phyloP scores from a whole-genome alignment of 1,139 yeast species.

The Blastobotrys illinoisensis region DNA sequence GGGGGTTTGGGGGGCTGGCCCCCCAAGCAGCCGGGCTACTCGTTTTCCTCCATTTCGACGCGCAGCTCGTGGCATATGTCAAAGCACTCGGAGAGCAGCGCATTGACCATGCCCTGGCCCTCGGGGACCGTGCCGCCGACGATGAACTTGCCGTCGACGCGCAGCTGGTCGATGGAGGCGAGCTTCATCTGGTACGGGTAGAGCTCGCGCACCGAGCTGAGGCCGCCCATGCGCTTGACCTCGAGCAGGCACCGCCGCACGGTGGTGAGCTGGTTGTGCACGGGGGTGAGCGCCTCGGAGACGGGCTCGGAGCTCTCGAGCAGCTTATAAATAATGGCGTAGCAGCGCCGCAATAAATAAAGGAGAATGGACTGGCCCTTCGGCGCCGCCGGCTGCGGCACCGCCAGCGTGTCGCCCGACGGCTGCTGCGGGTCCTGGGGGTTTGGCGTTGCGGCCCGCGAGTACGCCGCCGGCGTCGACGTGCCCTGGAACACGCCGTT shows the following conservation, averaged over 20 bases:
- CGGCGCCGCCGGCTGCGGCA: slow-evolving; percentile 14
- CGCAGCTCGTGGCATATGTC: slow-evolving; percentile 88
- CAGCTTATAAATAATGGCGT: slow-evolving; percentile 80
- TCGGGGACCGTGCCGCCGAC: slow-evolving; percentile 88
- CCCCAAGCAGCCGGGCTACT: slow-evolving; percentile 9
- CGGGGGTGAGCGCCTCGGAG: slow-evolving; percentile 83
- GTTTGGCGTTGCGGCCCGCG: slow-evolving; percentile 1
- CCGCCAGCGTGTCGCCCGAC: slow-evolving; percentile 1
- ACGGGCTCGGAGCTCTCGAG: slow-evolving; percentile 93
- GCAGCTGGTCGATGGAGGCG: slow-evolving; percentile 78
- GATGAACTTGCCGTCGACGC: slow-evolving; percentile 86
- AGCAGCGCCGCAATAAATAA: slow-evolving; percentile 81
- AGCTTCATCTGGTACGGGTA: slow-evolving; percentile 94
- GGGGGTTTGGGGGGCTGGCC: no score
- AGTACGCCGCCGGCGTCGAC: slow-evolving; percentile 2
- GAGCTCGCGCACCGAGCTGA: slow-evolving; percentile 76
- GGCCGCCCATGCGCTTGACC: slow-evolving; percentile 87
- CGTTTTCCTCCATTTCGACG: slow-evolving; percentile 74
- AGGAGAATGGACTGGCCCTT: slow-evolving; percentile 61
- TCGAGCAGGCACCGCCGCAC: slow-evolving; percentile 86
- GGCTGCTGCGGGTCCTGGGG: not conserved
- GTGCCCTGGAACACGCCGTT: slow-evolving; percentile 42
- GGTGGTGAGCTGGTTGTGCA: slow-evolving; percentile 87
- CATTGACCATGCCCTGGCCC: slow-evolving; percentile 92
- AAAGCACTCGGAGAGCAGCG: slow-evolving; percentile 87